Base-by-base conservation (phyloP, 352 stramenopile genomes). In the Blastocystis hominis region DNA sequence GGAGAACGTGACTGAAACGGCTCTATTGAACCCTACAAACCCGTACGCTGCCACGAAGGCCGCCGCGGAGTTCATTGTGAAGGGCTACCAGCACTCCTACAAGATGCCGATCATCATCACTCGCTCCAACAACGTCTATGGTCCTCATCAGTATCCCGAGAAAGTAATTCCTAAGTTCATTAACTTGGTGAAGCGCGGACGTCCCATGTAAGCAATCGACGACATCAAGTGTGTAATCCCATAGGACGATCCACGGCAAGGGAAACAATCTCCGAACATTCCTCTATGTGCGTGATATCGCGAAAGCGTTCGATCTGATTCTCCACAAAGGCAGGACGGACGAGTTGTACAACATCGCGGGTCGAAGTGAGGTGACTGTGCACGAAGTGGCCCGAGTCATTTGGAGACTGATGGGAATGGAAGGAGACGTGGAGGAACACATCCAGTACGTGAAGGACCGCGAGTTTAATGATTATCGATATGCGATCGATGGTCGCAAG, bases 161-260 rank as follows among this genome's bases (percentile, higher is more conserved):
- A 98, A 99, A 89, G 91, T 99, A 24, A 97, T 98, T 86, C 96
- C 96, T 13, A 98, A 98, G 90, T 97, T 98, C 79, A 97, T 97
- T 69, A 98, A 98, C 89, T 95, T 75, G 3, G 63, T 75, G 59
- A 34, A 75, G 46, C 5, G 76, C 20, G 76, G 53, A n/a, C 24
- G 42, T 0, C 30, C 42, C 1, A 61, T 87, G 54, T 86, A 9
- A 7, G 50, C 30, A 40, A 30, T 9, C 30, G 9, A 6, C 3
- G n/a, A 40, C 38, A 38, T 86, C 81, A 42, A 40, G 70, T 30
- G 24, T 30, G 24, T 30, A 30, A 30, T 30, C 24, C 24, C 90
- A 92, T 4, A 90, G 98, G 64, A 98, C 96, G 42, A 91, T 99
- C 53, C 96, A 98, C 89, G 96, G 96, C 46, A 93, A 97, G 88